Percentiles rank a stretch among this genome's conserved stretches.
These are phyloP conservation scores for Corniculantispora saksenae DNA, from an alignment of 2,329 filamentous ascomycete genomes.

Conservation along the genomic window DNA sequence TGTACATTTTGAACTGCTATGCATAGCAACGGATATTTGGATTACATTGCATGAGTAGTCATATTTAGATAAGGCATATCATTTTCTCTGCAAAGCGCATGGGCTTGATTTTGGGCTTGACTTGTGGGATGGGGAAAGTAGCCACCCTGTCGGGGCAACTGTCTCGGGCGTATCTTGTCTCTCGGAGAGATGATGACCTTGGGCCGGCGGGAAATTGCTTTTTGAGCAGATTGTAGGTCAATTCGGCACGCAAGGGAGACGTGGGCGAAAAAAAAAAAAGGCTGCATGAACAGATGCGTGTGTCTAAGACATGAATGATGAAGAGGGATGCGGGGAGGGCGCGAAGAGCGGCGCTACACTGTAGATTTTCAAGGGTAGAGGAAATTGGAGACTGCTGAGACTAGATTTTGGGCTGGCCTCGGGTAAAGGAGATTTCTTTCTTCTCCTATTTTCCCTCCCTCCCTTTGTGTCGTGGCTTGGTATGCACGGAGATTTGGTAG, in stretches of 20 bases:
- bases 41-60: conserved; percentile 8
- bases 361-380: too few relatives aligned
- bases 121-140: not conserved
- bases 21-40: not conserved
- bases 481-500: not conserved
- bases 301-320: not conserved
- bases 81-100: not conserved
- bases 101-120: not conserved
- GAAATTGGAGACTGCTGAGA: too few relatives aligned
- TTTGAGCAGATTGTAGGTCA: not conserved
- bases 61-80: conserved; percentile 12
- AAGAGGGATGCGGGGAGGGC: not conserved
- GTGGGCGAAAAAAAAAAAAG: not conserved
- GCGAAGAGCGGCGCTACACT: too few relatives aligned
- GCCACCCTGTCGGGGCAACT: not conserved
- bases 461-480: not conserved
- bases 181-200: not conserved
- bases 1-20: conserved; percentile 16
- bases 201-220: not conserved
- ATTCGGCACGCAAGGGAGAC: not conserved
- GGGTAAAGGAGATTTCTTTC: not conserved
- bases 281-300: not conserved
- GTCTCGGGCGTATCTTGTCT: not conserved
- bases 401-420: not conserved
- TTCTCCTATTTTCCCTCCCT: not conserved